A percentile compares a stretch with the other conserved stretches of the same genome.
Conservation (phyloP, 805 yeast species). For the Pichia paraexigua region DNA sequence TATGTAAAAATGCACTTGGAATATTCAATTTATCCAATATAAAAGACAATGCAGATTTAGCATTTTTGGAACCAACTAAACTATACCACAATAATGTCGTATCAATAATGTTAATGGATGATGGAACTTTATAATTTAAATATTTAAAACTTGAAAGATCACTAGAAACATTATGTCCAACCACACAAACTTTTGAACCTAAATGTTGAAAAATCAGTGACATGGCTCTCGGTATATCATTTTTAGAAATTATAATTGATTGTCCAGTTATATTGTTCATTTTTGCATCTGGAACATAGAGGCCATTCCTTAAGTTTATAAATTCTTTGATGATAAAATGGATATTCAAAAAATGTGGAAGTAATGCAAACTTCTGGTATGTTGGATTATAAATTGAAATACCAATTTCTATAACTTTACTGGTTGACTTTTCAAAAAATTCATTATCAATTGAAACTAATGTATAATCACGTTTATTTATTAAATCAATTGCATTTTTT, state of each 20-base stretch:
- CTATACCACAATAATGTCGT: constrained; percentile 23
- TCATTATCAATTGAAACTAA: constrained; percentile 26
- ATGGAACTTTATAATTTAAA: constrained; percentile 14
- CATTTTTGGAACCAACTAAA: constrained; percentile 7
- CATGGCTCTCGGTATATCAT: constrained; percentile 14
- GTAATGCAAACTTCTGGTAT: constrained; percentile 21
- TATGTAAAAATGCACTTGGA: constrained; percentile 25
- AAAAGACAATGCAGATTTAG: constrained; percentile 18
- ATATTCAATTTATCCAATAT: constrained; percentile 22
- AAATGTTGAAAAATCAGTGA: constrained; percentile 10
- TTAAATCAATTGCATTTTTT: constrained; percentile 20
- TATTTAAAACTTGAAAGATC: constrained; percentile 19
- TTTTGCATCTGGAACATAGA: constrained; percentile 24
- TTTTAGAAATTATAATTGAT: constrained; percentile 16
- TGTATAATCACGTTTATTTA: constrained; percentile 15
- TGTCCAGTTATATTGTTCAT: constrained; percentile 22
- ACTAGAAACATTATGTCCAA: constrained; percentile 25
- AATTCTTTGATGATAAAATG: constrained; percentile 23
- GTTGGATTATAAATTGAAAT: constrained; percentile 24
- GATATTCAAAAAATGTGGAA: constrained; percentile 26
- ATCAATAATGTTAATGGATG: constrained; percentile 22
- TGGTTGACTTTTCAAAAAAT: constrained; percentile 13
- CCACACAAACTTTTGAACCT: constrained; percentile 16
- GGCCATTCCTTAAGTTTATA: constrained; percentile 14
- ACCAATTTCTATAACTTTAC: constrained; percentile 24